Conservation (phyloP, 345 rosid genomes). For the Atalantia buxifolia region DNA sequence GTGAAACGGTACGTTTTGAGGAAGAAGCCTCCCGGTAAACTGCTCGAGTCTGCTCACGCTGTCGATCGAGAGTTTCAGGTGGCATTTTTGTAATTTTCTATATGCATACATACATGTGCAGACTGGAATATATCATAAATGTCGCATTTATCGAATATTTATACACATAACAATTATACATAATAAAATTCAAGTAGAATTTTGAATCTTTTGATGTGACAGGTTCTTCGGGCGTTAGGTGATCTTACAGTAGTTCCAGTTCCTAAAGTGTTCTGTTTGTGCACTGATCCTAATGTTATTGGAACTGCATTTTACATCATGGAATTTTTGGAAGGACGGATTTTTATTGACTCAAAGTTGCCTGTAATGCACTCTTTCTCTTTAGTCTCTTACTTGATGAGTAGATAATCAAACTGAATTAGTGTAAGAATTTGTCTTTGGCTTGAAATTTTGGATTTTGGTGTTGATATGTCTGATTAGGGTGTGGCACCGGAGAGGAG, state of each 20-base stretch:
- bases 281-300: conserved; percentile 61
- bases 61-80: conserved; percentile 66
- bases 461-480: conserved; percentile 31
- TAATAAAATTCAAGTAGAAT: not conserved
- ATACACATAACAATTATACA: too few relatives aligned
- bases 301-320: conserved; percentile 93
- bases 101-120: too few relatives aligned
- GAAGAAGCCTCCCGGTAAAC: conserved; percentile 89
- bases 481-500: conserved; percentile 64
- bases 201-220: not conserved
- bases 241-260: conserved; percentile 78
- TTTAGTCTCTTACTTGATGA: not conserved
- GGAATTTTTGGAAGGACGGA: conserved; percentile 94
- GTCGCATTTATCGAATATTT: not conserved
- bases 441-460: conserved; percentile 8
- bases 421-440: not conserved
- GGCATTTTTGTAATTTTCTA: not conserved
- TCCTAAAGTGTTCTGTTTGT: conserved; percentile 78
- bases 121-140: too few relatives aligned
- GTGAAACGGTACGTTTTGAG: conserved; percentile 81
- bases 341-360: conserved; percentile 67
- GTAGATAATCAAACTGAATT: not conserved
- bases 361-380: conserved; percentile 34
- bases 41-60: conserved; percentile 88
- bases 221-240: conserved; percentile 85